Evolutionary conservation across 2,329 filamentous ascomycete species (phyloP).

Genomic region (Microcyclospora pomicola): DNA sequence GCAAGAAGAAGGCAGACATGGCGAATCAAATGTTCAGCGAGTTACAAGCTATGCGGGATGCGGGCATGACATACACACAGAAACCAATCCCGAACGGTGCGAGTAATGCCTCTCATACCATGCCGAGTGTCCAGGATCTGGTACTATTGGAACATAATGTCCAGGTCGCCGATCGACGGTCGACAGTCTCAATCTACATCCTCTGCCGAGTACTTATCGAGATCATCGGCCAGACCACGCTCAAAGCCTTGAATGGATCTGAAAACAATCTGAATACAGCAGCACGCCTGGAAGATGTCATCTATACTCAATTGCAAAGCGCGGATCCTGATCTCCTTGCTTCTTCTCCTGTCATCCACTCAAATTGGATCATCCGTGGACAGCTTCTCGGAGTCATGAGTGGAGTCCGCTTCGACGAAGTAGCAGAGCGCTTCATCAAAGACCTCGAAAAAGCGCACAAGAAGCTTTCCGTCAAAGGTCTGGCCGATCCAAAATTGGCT

Average conservation of each 20-base stretch:
- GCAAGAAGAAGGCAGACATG: slow-evolving; percentile 86
- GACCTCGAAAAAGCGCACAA: slow-evolving; percentile 69
- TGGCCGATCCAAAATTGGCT: slow-evolving; percentile 55
- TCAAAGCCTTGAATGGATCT: slow-evolving; percentile 49
- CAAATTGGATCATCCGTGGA: slow-evolving; percentile 92
- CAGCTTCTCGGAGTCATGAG: slow-evolving; percentile 95
- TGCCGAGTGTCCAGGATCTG: slow-evolving; percentile 15
- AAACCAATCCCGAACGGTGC: slow-evolving; percentile 9
- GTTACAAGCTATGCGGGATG: slow-evolving; percentile 14
- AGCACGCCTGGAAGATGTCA: slow-evolving; percentile 84
- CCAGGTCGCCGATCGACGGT: slow-evolving; percentile 53
- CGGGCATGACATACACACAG: slow-evolving; percentile 10
- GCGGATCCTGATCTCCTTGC: slow-evolving; percentile 70
- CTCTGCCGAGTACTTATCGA: slow-evolving; percentile 87
- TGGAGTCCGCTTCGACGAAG: slow-evolving; percentile 73
- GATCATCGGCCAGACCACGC: slow-evolving; percentile 78
- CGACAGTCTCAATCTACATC: slow-evolving; percentile 90
- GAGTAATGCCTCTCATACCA: slow-evolving; percentile 7
- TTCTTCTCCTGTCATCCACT: slow-evolving; percentile 67
- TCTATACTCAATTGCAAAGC: slow-evolving; percentile 87
- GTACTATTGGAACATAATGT: slow-evolving; percentile 18
- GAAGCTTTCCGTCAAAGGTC: slow-evolving; percentile 58
- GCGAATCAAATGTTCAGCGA: slow-evolving; percentile 35
- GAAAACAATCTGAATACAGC: slow-evolving; percentile 67
- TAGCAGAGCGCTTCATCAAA: slow-evolving; percentile 65